Evolutionary conservation across 139 green algal genomes (phyloP).

Genomic region (Choricystis sp.): DNA sequence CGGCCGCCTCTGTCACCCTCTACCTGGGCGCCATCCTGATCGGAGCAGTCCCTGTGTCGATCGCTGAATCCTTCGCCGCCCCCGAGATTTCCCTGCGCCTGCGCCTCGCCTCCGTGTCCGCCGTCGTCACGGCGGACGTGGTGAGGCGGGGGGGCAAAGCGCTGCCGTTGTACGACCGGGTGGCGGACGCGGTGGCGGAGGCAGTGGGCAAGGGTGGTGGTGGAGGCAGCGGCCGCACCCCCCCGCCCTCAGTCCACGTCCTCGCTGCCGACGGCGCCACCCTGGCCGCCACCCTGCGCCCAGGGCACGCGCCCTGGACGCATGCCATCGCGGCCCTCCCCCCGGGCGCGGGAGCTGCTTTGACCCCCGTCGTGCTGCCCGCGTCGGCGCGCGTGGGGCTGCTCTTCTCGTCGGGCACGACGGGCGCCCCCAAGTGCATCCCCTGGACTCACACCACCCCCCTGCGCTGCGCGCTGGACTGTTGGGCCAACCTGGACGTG

Average conservation of each 20-base stretch:
- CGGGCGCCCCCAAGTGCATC: constrained; percentile 87
- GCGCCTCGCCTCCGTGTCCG: constrained; percentile 35
- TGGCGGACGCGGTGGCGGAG: constrained; percentile 17
- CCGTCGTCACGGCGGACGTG: constrained; percentile 74
- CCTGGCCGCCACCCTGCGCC: constrained; percentile 15
- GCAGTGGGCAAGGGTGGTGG: neutral
- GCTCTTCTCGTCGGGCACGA: constrained; percentile 88
- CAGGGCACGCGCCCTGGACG: constrained; percentile 26
- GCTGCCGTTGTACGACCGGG: constrained; percentile 53
- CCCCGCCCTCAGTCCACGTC: constrained; percentile 18
- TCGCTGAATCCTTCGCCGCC: constrained; percentile 73
- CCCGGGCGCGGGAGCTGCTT: neutral
- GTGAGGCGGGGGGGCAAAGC: constrained; percentile 49
- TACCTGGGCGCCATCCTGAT: constrained; percentile 78
- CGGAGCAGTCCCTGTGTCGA: constrained; percentile 61
- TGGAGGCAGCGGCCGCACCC: too few species aligned
- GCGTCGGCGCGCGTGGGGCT: constrained; percentile 45
- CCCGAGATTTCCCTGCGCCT: constrained; percentile 56
- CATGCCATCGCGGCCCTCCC: constrained; percentile 26
- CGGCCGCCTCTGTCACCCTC: constrained; percentile 26
- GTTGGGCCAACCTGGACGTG: constrained; percentile 52
- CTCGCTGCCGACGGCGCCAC: constrained; percentile 5
- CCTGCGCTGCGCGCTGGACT: constrained; percentile 53
- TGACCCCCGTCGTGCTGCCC: constrained; percentile 11
- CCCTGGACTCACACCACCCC: constrained; percentile 73